These are phyloP conservation scores for Tylopilus rubrobrunneus DNA, from an alignment of 768 basidiomycete species.

Conservation along the genomic window DNA sequence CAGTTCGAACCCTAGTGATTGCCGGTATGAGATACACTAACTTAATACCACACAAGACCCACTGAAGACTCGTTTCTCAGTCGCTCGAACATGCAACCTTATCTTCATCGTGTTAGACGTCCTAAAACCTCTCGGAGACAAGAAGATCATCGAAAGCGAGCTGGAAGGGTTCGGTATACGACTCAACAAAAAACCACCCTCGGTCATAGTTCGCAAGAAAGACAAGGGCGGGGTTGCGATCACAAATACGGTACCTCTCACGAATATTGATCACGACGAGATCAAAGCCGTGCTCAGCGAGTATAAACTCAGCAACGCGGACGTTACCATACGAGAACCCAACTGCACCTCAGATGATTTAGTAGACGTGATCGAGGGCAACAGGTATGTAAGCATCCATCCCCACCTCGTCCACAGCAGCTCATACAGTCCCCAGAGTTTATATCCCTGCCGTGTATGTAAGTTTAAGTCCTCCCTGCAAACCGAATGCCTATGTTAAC, in stretches of 20 bases:
- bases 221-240: constrained; percentile 91
- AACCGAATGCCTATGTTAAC: not conserved
- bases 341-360: constrained; percentile 92
- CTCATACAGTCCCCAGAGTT: constrained; percentile 48
- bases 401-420: not conserved
- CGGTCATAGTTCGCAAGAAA: constrained; percentile 77
- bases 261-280: constrained; percentile 92
- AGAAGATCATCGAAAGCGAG: constrained; percentile 85
- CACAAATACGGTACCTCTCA: constrained; percentile 94
- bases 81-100: constrained; percentile 95
- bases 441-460: constrained; percentile 93
- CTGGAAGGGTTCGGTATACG: constrained; percentile 98
- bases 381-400: constrained; percentile 50
- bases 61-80: constrained; percentile 36
- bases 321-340: constrained; percentile 90
- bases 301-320: constrained; percentile 85
- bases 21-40: constrained; percentile 51
- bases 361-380: constrained; percentile 96
- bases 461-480: constrained; percentile 25
- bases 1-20: constrained; percentile 46
- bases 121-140: constrained; percentile 95
- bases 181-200: constrained; percentile 91
- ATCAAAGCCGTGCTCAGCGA: constrained; percentile 94
- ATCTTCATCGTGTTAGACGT: constrained; percentile 99
- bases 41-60: constrained; percentile 1